Evolutionary conservation across 768 basidiomycete species (phyloP), one percentile per base, ranked within the genome.

Genomic region (Podaxis carcinomalis): DNA sequence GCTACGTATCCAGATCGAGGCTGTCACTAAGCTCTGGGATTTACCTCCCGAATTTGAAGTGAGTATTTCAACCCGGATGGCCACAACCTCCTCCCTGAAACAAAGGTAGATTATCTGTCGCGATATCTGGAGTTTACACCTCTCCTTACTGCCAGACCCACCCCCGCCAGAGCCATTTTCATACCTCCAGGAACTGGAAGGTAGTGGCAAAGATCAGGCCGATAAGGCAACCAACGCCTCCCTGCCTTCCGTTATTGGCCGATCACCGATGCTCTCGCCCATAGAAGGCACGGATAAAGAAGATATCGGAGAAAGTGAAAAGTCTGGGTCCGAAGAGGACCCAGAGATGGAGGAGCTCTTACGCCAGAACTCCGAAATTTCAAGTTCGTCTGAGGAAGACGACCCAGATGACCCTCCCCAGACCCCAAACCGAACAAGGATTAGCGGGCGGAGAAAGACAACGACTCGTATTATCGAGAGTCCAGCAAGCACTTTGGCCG

Each of bases 11-110:
- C 94, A 97, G 72, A 75, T 94, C 11, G 76, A 74, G 5, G 79
- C 80, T n/a, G 71, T 94, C 60, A 80, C 69, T 3, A 67, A 68
- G 11, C 65, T 84, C 9, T 94, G 93, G 93, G 70, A 76, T n/a
- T 77, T 95, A 21, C 92, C 92, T 5, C 68, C 77, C 0, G 90
- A 92, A 68, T 91, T 93, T 62, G 92, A 93, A 82, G 93, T 90
- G 61, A 16, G 57, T 49, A 19, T 10, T 56, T 37, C 42, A 40
- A 56, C 56, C 5, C 40, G n/a, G 39, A 61, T 47, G 46, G 7
- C 1, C 23, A 13, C 23, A 36, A 6, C 6, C 16, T 13, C 16
- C 5, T 2, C 5, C 23, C 16, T 13, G 27, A 32, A 21, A 21
- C 19, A 39, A 2, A 52, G 11, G n/a, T 52, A 94, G 92, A 73